Evolutionary conservation across 1,139 yeast genomes (phyloP), one percentile per base, ranked within the genome.

Genomic region (Suhomyces maxii): DNA sequence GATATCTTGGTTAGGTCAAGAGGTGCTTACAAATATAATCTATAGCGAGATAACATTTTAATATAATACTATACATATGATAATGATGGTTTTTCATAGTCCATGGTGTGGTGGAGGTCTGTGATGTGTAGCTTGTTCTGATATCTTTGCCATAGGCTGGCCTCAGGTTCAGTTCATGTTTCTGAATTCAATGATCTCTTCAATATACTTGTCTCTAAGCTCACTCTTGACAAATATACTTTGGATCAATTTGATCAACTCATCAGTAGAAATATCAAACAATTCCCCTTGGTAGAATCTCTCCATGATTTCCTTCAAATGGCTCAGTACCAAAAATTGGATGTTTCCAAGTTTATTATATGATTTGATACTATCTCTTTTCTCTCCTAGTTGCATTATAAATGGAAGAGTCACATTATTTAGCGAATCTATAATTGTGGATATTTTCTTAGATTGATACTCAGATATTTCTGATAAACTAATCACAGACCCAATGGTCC

Each of bases 221-320:
- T 82, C 84, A 49, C 95, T 85, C 43, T 87, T 87, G 6, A 87
- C 82, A 64, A 90, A 90, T 42, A 89, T 67, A 37, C 67, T 63
- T 50, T 65, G 55, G n/a, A 91, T 71, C 58, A 90, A 68, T 8
- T 68, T 61, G 4, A 83, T 72, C 46, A 91, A 67, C 63, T 90
- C 97, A 2, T 73, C 69, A 0, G 95, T 82, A 8, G 79, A 69
- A 49, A 88, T 77, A 55, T 89, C 90, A 51, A 76, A 87, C 50
- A 89, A 80, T 45, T 83, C 86, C 12, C 91, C 95, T 50, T 82
- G 82, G 57, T 84, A 85, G 56, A 85, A 86, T 58, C 81, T 62
- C 30, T 80, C 86, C 76, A 85, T 77, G 41, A 90, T 89, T 37
- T 83, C 86, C 33, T 76, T 82, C 61, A 90, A 68, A 55, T 83